Evolutionary conservation across 2,329 filamentous ascomycete species (phyloP).

Genomic region (Calycina herbarum): DNA sequence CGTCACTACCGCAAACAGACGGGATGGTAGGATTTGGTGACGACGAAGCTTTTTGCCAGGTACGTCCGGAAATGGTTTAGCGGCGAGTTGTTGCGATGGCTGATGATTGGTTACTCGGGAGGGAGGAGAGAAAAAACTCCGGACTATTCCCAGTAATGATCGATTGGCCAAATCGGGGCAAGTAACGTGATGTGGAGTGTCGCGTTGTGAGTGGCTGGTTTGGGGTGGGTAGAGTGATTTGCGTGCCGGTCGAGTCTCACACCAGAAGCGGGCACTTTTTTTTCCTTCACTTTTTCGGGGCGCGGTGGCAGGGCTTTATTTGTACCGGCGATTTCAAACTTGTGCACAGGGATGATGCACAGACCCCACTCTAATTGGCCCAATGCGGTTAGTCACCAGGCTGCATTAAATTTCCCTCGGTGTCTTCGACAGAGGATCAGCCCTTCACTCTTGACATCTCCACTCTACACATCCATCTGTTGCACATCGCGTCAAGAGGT

Average conservation of each 20-base stretch:
- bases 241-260: not conserved
- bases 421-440: not conserved
- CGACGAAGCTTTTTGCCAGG: not conserved
- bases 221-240: not conserved
- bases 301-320: conserved; percentile 1
- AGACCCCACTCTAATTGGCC: not conserved
- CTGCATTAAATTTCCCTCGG: conserved; percentile 1
- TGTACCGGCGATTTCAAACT: not conserved
- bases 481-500: not conserved
- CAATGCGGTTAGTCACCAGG: not conserved
- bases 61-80: not conserved
- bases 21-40: not conserved
- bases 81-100: no score
- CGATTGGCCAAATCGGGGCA: not conserved
- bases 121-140: not conserved
- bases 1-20: conserved; percentile 3
- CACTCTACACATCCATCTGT: not conserved
- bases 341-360: not conserved
- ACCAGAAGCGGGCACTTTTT: not conserved
- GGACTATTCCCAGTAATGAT: not conserved
- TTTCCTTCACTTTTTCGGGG: not conserved
- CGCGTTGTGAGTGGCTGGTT: not conserved
- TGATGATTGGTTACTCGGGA: not conserved
- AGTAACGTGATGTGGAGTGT: no score
- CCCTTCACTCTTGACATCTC: not conserved